These are phyloP conservation scores for Rhytidhysteron rufulum DNA, from an alignment of 2,329 filamentous ascomycete species.

Conservation along the genomic window DNA sequence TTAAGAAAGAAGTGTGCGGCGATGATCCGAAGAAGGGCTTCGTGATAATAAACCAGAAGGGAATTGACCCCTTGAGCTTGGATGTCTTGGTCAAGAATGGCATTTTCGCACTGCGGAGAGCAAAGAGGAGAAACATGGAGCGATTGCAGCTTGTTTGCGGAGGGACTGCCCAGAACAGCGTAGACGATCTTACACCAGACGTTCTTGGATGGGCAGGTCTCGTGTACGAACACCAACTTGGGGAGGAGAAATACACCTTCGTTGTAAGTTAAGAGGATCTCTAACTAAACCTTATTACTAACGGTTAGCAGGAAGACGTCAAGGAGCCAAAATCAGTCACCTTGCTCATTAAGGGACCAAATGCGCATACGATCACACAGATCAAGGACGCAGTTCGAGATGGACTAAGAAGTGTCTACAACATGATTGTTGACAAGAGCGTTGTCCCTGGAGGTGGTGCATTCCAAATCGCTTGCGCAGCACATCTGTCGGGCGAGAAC, in stretches of 20 bases:
- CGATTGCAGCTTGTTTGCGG: conserved; percentile 92
- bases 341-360: conserved; percentile 95
- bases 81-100: conserved; percentile 98
- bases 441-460: conserved; percentile 93
- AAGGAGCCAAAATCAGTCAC: conserved; percentile 99
- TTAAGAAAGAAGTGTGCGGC: conserved; percentile 97
- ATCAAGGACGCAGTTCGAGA: conserved; percentile 96
- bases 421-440: conserved; percentile 97
- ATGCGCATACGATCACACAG: conserved; percentile 92
- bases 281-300: conserved; percentile 10
- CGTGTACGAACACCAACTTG: conserved; percentile 95
- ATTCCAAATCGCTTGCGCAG: conserved; percentile 91
- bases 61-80: conserved; percentile 92
- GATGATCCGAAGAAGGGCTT: conserved; percentile 92
- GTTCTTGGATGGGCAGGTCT: conserved; percentile 92
- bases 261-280: conserved; percentile 45
- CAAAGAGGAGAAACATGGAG: conserved; percentile 99
- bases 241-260: conserved; percentile 99
- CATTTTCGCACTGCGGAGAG: conserved; percentile 87
- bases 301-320: conserved; percentile 67
- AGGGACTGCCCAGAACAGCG: conserved; percentile 88
- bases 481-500: conserved; percentile 78
- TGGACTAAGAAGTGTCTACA: conserved; percentile 93
- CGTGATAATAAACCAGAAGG: conserved; percentile 98
- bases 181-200: conserved; percentile 85